A percentile compares a stretch with the other conserved stretches of the same genome.
These are phyloP conservation scores for Monosporascus cannonballus DNA, from an alignment of 2,329 filamentous ascomycete species.

Conservation along the genomic window DNA sequence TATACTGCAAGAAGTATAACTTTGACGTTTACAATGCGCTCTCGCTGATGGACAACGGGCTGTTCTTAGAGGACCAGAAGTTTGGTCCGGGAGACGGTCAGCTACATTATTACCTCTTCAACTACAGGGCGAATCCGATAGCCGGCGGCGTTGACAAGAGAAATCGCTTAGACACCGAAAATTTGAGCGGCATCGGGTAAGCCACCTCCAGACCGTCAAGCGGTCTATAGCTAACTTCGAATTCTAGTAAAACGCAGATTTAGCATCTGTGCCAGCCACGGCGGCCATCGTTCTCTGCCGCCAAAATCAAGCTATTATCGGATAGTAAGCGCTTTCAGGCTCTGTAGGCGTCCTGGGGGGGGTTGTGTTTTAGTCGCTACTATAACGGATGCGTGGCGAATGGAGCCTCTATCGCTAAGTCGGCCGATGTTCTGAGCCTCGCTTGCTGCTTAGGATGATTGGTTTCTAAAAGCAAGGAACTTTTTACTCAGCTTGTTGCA, in stretches of 20 bases:
- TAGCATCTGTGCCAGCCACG: slow-evolving; percentile 3
- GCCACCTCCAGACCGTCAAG: slow-evolving; percentile 64
- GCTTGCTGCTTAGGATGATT: no score
- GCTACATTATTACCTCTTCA: slow-evolving; percentile 96
- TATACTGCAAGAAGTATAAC: slow-evolving; percentile 73
- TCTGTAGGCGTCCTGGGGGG: neutral
- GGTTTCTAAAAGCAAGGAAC: no score
- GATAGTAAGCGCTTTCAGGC: neutral
- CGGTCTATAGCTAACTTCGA: slow-evolving; percentile 12
- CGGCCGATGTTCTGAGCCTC: no score
- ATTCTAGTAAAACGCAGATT: slow-evolving; percentile 24
- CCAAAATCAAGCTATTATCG: neutral
- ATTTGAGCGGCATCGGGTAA: slow-evolving; percentile 75
- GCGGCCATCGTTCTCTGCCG: neutral
- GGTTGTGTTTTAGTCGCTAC: neutral
- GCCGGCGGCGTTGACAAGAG: slow-evolving; percentile 74
- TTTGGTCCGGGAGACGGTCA: slow-evolving; percentile 93
- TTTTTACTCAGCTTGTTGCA: no score
- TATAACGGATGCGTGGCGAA: neutral
- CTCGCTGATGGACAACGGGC: slow-evolving; percentile 85
- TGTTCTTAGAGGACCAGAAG: slow-evolving; percentile 91
- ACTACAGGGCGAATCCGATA: slow-evolving; percentile 86
- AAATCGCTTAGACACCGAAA: slow-evolving; percentile 71
- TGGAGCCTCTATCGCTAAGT: no score
- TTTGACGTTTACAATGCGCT: slow-evolving; percentile 98